A percentile compares a stretch with the other conserved stretches of the same genome.
Evolutionary conservation across 345 rosid species (phyloP).

Genomic region (Camelina sativa): DNA sequence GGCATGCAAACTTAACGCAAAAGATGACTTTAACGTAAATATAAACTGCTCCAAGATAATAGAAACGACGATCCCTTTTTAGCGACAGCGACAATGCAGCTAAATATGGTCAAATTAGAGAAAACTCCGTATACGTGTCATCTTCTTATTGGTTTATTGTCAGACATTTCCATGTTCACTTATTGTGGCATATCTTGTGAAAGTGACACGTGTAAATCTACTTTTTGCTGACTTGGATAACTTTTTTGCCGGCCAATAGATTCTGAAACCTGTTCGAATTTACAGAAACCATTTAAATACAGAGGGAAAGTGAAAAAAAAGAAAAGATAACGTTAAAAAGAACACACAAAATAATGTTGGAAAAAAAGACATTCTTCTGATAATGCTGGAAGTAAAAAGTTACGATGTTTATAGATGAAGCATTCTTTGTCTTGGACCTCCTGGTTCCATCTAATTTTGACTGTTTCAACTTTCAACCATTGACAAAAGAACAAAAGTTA

Average conservation of each 20-base stretch:
- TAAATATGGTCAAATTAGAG: conserved; percentile 24
- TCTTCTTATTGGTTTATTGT: not conserved
- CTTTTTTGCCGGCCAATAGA: conserved; percentile 34
- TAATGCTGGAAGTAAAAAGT: not conserved
- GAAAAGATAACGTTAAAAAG: not conserved
- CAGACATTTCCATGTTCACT: conserved; percentile 14
- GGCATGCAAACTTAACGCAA: conserved; percentile 28
- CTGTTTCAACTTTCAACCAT: not conserved
- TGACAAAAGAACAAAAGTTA: not conserved
- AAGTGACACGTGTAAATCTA: conserved; percentile 19
- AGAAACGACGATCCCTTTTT: conserved; percentile 12
- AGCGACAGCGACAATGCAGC: conserved; percentile 22
- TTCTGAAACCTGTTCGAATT: not conserved
- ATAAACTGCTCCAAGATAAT: conserved; percentile 18
- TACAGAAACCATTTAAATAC: not conserved
- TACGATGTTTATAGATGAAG: not conserved
- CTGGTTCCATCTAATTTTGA: not conserved
- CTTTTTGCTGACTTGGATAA: not conserved
- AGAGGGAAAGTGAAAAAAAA: not conserved
- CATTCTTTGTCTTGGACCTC: not conserved
- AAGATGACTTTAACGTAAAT: conserved; percentile 17
- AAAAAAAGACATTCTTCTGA: not conserved
- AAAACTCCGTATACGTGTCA: not conserved
- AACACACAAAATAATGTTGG: not conserved
- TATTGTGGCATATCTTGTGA: conserved; percentile 16